Percentiles rank a stretch among this genome's conserved stretches.
Conservation (phyloP, 1,284 basidiomycete genomes). For the Malassezia slooffiae region DNA sequence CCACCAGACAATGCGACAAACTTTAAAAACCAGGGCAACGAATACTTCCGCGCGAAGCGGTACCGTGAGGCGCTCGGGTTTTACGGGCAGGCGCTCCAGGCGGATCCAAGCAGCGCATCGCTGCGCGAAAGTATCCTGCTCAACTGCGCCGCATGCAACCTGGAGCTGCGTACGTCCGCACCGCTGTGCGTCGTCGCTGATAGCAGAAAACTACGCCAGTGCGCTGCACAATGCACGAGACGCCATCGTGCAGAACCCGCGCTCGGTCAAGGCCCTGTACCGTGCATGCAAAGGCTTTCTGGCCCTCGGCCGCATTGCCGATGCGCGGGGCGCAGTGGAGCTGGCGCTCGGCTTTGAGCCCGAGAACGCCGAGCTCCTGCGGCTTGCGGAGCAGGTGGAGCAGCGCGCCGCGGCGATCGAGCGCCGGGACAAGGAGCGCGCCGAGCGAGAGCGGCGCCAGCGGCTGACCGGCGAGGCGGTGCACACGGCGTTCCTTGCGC, state of each 20-base stretch:
- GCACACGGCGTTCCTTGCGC: conserved; percentile 56
- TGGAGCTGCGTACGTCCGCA: conserved; percentile 59
- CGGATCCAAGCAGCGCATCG: conserved; percentile 58
- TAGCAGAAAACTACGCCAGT: conserved; percentile 68
- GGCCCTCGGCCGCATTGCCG: conserved; percentile 22
- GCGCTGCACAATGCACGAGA: conserved; percentile 72
- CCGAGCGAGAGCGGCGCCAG: conserved; percentile 51
- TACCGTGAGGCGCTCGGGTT: conserved; percentile 77
- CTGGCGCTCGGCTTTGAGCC: conserved; percentile 19
- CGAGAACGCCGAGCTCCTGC: conserved; percentile 21
- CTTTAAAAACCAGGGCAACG: conserved; percentile 91
- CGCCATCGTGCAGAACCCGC: conserved; percentile 53
- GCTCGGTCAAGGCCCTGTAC: conserved; percentile 38
- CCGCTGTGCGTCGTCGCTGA: conserved; percentile 6
- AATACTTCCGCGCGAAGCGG: conserved; percentile 76
- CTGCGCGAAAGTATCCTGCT: conserved; percentile 54
- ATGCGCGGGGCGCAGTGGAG: conserved; percentile 29
- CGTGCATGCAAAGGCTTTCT: conserved; percentile 31
- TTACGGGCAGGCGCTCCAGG: conserved; percentile 79
- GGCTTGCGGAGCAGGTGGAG: conserved; percentile 21
- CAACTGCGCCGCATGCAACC: conserved; percentile 84
- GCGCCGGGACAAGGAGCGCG: conserved; percentile 53
- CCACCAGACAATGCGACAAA: conserved; percentile 71
- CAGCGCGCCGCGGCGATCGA: conserved; percentile 45
- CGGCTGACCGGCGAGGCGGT: conserved; percentile 52